Evolutionary conservation across 768 basidiomycete species (phyloP).

Genomic region (Tremella mesenterica): DNA sequence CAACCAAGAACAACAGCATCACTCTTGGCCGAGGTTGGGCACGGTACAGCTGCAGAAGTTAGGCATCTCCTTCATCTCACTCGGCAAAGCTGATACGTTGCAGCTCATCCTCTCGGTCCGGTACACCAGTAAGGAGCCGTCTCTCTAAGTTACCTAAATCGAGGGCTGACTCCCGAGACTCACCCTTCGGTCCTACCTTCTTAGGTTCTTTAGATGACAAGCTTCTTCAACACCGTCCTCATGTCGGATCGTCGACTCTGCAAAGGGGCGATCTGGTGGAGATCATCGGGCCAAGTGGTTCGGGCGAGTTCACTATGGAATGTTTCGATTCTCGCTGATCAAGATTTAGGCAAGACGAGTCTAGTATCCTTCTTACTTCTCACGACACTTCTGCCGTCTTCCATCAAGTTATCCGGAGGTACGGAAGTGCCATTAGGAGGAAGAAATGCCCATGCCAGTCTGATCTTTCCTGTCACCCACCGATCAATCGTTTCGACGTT

Average conservation of each 20-base stretch:
- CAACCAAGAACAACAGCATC: no score
- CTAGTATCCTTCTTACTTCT: constrained; percentile 29
- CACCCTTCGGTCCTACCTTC: constrained; percentile 32
- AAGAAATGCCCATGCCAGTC: constrained; percentile 4
- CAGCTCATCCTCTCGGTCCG: not conserved
- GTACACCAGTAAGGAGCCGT: not conserved
- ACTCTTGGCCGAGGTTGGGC: no score
- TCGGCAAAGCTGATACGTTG: no score
- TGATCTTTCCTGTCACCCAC: constrained; percentile 18
- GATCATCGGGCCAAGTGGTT: constrained; percentile 26
- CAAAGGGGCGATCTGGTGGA: constrained; percentile 35
- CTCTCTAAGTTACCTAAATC: no score
- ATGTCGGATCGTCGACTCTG: constrained; percentile 22
- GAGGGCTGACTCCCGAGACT: constrained; percentile 6
- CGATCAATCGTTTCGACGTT: constrained; percentile 8
- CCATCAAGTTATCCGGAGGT: constrained; percentile 8
- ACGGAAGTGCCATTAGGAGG: constrained; percentile 23
- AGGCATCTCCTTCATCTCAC: no score
- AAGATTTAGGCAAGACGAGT: constrained; percentile 26
- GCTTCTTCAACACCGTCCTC: constrained; percentile 18
- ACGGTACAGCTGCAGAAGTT: no score
- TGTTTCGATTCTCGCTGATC: not conserved
- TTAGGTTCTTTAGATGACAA: constrained; percentile 20
- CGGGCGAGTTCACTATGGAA: constrained; percentile 16
- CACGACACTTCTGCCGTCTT: constrained; percentile 24